Percentiles rank a stretch among this genome's conserved stretches.
phyloP scores from a whole-genome alignment of 306 rosid genomes.

The Hylodesmum podocarpum region DNA sequence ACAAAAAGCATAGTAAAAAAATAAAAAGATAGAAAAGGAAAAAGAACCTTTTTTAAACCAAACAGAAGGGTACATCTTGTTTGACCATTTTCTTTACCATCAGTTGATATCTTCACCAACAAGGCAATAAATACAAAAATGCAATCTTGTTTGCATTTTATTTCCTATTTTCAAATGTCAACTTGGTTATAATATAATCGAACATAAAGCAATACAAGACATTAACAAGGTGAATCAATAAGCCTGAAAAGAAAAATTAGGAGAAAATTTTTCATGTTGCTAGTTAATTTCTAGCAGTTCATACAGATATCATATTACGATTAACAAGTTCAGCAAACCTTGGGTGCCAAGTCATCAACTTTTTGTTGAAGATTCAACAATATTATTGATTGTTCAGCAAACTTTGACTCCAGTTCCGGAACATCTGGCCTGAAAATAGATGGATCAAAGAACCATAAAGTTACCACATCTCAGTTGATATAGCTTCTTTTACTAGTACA shows the following conservation, averaged over 20 bases:
- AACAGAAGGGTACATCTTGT: not conserved
- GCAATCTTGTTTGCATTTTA: not conserved
- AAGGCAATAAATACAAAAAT: not conserved
- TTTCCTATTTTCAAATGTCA: not conserved
- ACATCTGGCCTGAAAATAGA: slow-evolving; percentile 86
- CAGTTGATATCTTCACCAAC: not conserved
- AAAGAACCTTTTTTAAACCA: not conserved
- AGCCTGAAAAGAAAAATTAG: too few species aligned
- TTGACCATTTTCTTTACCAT: not conserved
- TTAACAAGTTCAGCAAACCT: slow-evolving; percentile 52
- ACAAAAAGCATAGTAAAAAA: too few species aligned
- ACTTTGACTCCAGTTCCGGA: slow-evolving; percentile 85
- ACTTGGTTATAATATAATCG: too few species aligned
- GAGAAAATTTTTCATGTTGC: not conserved
- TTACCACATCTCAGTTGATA: slow-evolving; percentile 25
- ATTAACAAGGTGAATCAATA: not conserved
- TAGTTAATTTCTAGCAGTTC: not conserved
- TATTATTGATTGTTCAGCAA: slow-evolving; percentile 90
- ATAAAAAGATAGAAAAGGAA: too few species aligned
- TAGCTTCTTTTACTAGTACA: not conserved
- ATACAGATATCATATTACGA: slow-evolving; percentile 1
- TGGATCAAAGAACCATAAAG: slow-evolving; percentile 38
- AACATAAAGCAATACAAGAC: too few species aligned
- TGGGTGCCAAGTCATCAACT: slow-evolving; percentile 94
- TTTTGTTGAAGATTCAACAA: slow-evolving; percentile 87